Conservation (phyloP, 257 asterid species). For the Ilex aquifolium region DNA sequence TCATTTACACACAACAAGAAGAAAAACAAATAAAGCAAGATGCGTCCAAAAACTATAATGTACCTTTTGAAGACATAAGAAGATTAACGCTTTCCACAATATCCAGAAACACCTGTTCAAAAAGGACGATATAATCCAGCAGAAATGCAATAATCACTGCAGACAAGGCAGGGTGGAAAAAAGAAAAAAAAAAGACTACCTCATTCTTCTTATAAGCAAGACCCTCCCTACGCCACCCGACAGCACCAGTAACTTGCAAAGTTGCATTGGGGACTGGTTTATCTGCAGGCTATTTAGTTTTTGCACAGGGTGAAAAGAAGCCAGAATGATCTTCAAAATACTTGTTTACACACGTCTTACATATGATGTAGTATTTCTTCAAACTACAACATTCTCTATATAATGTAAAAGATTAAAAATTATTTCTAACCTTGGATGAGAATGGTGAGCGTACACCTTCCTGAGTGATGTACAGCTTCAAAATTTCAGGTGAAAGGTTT, state of each 20-base stretch:
- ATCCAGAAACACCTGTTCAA: conserved; percentile 85
- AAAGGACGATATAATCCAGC: conserved; percentile 10
- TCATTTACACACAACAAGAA: conserved; percentile 11
- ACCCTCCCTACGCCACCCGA: conserved; percentile 99
- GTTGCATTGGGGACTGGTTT: conserved; percentile 98
- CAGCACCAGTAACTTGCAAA: conserved; percentile 99
- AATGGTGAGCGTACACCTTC: conserved; percentile 99
- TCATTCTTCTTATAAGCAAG: conserved; percentile 93
- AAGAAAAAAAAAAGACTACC: conserved; percentile 38
- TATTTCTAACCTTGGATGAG: conserved; percentile 78
- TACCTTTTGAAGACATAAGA: conserved; percentile 99
- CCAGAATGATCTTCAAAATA: conserved; percentile 8
- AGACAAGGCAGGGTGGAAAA: conserved; percentile 4
- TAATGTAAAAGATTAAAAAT: conserved; percentile 1
- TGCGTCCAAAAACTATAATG: not conserved
- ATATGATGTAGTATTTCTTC: not conserved
- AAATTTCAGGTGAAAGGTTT: conserved; percentile 94
- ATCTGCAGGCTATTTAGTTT: conserved; percentile 60
- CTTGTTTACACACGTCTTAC: no score
- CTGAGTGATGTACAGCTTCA: conserved; percentile 98
- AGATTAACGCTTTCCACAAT: conserved; percentile 98
- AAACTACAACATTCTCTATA: conserved; percentile 1
- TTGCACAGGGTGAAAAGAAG: conserved; percentile 13
- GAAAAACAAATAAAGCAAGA: conserved; percentile 3
- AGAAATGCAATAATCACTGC: conserved; percentile 6